Evolutionary conservation across 805 yeast genomes (phyloP).

Genomic region (Saccharomyces paradoxus): DNA sequence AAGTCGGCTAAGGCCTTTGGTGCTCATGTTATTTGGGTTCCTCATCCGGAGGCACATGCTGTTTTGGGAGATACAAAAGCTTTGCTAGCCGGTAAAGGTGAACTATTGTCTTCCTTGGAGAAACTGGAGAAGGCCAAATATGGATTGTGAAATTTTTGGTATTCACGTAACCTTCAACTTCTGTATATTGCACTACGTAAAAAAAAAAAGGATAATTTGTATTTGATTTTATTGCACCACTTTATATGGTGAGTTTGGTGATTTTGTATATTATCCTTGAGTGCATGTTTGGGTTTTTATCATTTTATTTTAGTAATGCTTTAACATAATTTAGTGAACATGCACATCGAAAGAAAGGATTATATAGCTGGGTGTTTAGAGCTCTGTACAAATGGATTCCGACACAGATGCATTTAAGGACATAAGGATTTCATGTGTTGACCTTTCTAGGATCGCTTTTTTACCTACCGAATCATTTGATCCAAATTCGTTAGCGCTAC

Average conservation of each 20-base stretch:
- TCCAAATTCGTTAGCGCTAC: constrained; percentile 27
- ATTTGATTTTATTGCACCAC: neutral
- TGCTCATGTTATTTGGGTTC: constrained; percentile 88
- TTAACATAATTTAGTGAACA: neutral
- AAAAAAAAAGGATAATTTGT: neutral
- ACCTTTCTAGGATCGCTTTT: constrained; percentile 37
- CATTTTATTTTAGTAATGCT: neutral
- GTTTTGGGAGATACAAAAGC: constrained; percentile 46
- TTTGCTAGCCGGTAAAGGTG: constrained; percentile 51
- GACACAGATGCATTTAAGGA: constrained; percentile 15
- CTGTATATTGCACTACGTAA: no score
- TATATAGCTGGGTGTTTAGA: neutral
- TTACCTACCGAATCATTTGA: constrained; percentile 32
- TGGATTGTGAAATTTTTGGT: constrained; percentile 32
- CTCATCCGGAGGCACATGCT: constrained; percentile 64
- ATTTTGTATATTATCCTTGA: neutral
- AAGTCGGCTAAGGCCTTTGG: constrained; percentile 76
- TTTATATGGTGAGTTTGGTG: neutral
- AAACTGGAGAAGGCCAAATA: constrained; percentile 45
- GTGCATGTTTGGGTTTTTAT: neutral
- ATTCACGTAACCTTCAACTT: neutral
- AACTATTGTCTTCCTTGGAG: constrained; percentile 42
- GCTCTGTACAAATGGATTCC: neutral
- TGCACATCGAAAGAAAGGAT: neutral
- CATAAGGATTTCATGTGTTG: constrained; percentile 38